Evolutionary conservation across 1,284 basidiomycete genomes (phyloP).

Genomic region (Lentinula novae-zelandiae): DNA sequence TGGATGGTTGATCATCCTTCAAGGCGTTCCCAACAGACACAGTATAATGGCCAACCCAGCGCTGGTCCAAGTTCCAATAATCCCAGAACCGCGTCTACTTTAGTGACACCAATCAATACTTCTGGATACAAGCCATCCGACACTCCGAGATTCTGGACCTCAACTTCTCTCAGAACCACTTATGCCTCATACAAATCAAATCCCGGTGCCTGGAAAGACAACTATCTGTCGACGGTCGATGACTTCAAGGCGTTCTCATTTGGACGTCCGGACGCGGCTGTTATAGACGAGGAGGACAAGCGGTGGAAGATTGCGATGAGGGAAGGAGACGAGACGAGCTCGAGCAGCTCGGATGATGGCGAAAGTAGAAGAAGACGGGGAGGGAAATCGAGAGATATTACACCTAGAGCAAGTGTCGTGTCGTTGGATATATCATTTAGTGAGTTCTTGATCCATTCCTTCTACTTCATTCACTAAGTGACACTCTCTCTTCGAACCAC

Average conservation of each 20-base stretch:
- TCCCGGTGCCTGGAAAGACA: neutral
- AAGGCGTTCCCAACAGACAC: neutral
- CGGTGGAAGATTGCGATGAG: neutral
- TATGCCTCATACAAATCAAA: neutral
- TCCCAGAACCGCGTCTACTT: neutral
- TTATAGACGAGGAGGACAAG: neutral
- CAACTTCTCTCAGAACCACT: neutral
- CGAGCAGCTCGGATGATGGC: neutral
- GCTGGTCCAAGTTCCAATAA: neutral
- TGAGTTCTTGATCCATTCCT: neutral
- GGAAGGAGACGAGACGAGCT: slow-evolving; percentile 4
- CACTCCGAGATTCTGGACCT: neutral
- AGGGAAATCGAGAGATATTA: neutral
- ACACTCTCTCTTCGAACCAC: neutral
- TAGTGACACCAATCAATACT: too few species aligned
- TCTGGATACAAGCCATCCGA: neutral
- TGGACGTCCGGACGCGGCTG: neutral
- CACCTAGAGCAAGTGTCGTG: slow-evolving; percentile 3
- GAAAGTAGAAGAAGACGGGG: neutral
- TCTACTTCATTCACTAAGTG: neutral
- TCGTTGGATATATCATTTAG: neutral
- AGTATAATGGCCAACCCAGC: neutral
- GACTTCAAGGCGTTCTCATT: neutral
- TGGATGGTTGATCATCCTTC: neutral
- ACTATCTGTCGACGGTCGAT: neutral